phyloP scores from a whole-genome alignment of 805 yeast species.

The Vanderwaltozyma verrucispora region DNA sequence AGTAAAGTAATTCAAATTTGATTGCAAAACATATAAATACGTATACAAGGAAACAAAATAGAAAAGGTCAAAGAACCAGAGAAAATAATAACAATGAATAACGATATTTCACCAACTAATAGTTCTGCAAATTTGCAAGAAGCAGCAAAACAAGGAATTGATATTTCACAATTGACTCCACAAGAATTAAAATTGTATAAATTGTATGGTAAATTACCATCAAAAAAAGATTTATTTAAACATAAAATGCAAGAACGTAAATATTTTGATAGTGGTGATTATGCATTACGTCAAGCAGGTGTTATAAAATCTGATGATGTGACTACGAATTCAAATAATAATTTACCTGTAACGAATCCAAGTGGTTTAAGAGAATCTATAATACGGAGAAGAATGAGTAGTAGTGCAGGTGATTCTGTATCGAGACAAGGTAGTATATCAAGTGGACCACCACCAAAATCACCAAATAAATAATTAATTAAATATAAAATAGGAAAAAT shows the following conservation, averaged over 20 bases:
- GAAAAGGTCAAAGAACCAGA: neutral
- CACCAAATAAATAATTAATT: conserved; percentile 20
- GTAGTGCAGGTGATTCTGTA: conserved; percentile 24
- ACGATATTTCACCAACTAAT: conserved; percentile 19
- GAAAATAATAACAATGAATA: neutral
- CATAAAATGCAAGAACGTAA: conserved; percentile 78
- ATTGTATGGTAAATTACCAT: conserved; percentile 79
- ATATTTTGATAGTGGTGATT: conserved; percentile 90
- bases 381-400: conserved; percentile 27
- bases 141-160: conserved; percentile 25
- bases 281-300: conserved; percentile 73
- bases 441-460: conserved; percentile 29
- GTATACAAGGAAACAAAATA: no score
- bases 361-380: conserved; percentile 27
- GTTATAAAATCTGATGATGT: conserved; percentile 24
- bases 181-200: conserved; percentile 72
- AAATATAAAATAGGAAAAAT: no score
- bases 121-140: conserved; percentile 18
- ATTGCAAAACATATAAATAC: no score
- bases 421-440: conserved; percentile 29
- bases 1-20: no score
- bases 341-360: conserved; percentile 29
- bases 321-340: conserved; percentile 19
- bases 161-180: conserved; percentile 51
- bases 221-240: conserved; percentile 63